Base-by-base conservation (phyloP, 768 basidiomycete genomes). In the Boletus rubescentipes region DNA sequence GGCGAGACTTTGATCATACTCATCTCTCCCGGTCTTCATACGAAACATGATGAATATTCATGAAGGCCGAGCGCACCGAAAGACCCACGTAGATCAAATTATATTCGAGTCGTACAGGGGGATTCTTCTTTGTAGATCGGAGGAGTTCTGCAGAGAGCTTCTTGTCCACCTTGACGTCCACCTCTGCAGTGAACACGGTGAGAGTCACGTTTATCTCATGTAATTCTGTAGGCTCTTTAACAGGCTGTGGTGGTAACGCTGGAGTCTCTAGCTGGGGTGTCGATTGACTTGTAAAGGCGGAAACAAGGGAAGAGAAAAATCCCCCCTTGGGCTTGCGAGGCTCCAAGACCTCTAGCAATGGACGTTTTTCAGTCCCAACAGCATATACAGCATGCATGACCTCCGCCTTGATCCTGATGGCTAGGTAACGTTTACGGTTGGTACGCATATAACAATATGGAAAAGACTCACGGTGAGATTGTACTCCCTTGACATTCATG, bases 61-160 rank as follows among this genome's bases (percentile, higher is more conserved):
- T n/a, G 12, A 36, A 60, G 14, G 10, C 20, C 1, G 5, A 60
- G 9, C 2, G 20, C 21, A 43, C 21, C 2, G 5, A 32, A 45
- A 34, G 5, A 42, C 61, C 10, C 16, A 66, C 64, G 74, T 91
- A 98, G 37, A 99, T 92, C 12, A 99, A 77, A 60, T 89, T 84
- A 50, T 90, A 89, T 51, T 79, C 84, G 66, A 94, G 80, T 47
- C 75, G 80, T 5, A 72, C 73, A 0, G 96, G 96, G 0, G 92
- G 89, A 50, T 90, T 86, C 77, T 99, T 99, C 80, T 98, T 98
- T 11, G 95, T 99, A 1, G 93, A 91, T 54, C 96, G 78, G 54
- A 89, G 80, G 32, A 98, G 74, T 68, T 98, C 96, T 9, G 75
- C 68, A 2, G 81, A 75, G 44, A 88, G 73, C 64, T 87, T 89